Conservation (phyloP, 2,329 filamentous ascomycete species). For the Phoma sp. region DNA sequence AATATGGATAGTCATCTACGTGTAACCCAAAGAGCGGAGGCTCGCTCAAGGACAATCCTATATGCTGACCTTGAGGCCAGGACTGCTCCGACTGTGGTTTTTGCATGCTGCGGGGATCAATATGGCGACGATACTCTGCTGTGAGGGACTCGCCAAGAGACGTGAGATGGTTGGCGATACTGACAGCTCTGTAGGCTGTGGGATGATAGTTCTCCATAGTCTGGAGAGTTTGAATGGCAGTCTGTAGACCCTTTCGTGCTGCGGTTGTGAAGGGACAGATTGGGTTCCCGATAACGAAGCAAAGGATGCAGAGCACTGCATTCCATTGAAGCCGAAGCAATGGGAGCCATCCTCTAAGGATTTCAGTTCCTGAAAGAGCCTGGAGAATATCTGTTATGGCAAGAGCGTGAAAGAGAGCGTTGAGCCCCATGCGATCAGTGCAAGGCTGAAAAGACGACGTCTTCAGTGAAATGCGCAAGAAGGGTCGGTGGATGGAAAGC, state of each 20-base stretch:
- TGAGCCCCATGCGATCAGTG: slow-evolving; percentile 9
- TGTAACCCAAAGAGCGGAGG: neutral
- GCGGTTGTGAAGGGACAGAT: slow-evolving; percentile 5
- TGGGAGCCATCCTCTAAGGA: slow-evolving; percentile 6
- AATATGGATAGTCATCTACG: neutral
- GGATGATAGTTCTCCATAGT: neutral
- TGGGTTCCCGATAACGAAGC: slow-evolving; percentile 9
- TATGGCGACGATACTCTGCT: slow-evolving; percentile 2
- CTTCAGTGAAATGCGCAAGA: slow-evolving; percentile 5
- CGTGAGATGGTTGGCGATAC: slow-evolving; percentile 1
- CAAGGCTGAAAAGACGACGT: slow-evolving; percentile 7
- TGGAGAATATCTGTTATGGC: slow-evolving; percentile 10
- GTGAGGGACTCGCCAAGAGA: slow-evolving; percentile 3
- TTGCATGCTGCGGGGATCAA: slow-evolving; percentile 1
- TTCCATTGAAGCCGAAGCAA: slow-evolving; percentile 6
- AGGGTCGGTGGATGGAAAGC: slow-evolving; percentile 4
- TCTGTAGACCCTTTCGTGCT: slow-evolving; percentile 7
- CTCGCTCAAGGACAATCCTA: neutral
- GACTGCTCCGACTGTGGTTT: neutral
- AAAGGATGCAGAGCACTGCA: slow-evolving; percentile 7
- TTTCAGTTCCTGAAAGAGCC: neutral
- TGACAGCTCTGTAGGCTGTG: neutral
- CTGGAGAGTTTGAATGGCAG: neutral
- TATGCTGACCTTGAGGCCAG: neutral
- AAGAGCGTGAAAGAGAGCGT: slow-evolving; percentile 8